phyloP scores from a whole-genome alignment of 768 basidiomycete species.

The Tylopilus rubrobrunneus region DNA sequence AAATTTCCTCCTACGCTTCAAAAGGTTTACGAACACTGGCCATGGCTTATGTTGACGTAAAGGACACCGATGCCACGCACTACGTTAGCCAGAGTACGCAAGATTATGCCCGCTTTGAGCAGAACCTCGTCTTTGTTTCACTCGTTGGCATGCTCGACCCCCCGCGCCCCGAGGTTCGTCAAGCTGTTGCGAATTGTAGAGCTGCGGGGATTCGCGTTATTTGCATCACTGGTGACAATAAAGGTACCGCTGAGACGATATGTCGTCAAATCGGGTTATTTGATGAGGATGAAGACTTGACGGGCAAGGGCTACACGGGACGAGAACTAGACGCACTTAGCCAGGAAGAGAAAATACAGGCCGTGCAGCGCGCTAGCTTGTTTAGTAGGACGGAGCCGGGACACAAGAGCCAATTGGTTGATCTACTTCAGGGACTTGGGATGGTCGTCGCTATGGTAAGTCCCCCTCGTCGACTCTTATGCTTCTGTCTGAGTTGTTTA shows the following conservation, averaged over 20 bases:
- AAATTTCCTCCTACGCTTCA: slow-evolving; percentile 69
- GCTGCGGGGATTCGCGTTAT: slow-evolving; percentile 94
- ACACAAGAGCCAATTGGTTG: slow-evolving; percentile 93
- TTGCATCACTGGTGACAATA: slow-evolving; percentile 98
- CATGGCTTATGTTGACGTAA: slow-evolving; percentile 78
- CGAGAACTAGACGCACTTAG: slow-evolving; percentile 81
- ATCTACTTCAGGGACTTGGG: slow-evolving; percentile 86
- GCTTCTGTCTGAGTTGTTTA: slow-evolving; percentile 25
- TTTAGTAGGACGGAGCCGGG: slow-evolving; percentile 94
- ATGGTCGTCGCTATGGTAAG: slow-evolving; percentile 93
- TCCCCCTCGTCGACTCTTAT: slow-evolving; percentile 7
- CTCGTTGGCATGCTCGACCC: slow-evolving; percentile 98
- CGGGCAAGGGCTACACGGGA: slow-evolving; percentile 95
- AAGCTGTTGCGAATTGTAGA: slow-evolving; percentile 84
- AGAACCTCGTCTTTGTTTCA: slow-evolving; percentile 89
- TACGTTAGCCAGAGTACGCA: slow-evolving; percentile 75
- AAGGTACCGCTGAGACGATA: slow-evolving; percentile 96
- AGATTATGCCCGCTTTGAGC: slow-evolving; percentile 90
- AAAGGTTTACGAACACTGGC: slow-evolving; percentile 89
- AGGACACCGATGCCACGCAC: slow-evolving; percentile 72
- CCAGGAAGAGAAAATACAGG: slow-evolving; percentile 76
- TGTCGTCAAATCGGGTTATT: slow-evolving; percentile 97
- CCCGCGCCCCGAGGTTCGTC: slow-evolving; percentile 88
- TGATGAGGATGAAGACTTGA: slow-evolving; percentile 76
- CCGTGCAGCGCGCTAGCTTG: slow-evolving; percentile 83